Conservation (phyloP, 352 stramenopile genomes). For the Phytophthora litchii region DNA sequence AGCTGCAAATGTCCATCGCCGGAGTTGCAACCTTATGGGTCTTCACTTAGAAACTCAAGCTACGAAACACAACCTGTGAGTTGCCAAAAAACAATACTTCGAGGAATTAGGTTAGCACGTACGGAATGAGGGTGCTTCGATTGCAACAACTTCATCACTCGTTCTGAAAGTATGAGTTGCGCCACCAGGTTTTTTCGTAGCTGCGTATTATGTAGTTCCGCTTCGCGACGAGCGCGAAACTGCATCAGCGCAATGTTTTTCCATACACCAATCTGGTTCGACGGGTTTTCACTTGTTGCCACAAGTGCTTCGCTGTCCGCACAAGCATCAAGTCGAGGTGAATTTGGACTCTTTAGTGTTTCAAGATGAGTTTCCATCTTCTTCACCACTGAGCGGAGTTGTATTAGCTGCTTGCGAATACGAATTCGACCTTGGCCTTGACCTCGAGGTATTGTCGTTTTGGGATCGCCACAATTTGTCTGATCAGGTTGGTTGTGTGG, state of each 20-base stretch:
- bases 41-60: background rate
- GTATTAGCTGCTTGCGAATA: slow-evolving; percentile 12
- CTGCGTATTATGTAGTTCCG: slow-evolving; percentile 7
- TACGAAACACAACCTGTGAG: background rate
- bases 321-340: slow-evolving; percentile 1
- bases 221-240: slow-evolving; percentile 5
- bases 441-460: background rate
- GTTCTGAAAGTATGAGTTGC: slow-evolving; percentile 3
- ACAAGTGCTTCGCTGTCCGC: background rate
- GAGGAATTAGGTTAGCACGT: background rate
- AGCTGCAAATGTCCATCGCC: background rate
- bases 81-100: background rate
- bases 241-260: slow-evolving; percentile 2
- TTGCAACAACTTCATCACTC: slow-evolving; percentile 5
- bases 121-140: background rate
- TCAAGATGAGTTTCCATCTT: slow-evolving; percentile 12
- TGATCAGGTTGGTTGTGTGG: background rate
- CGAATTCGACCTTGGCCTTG: slow-evolving; percentile 4
- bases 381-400: slow-evolving; percentile 12
- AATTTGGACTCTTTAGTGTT: slow-evolving; percentile 7
- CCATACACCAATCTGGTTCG: background rate
- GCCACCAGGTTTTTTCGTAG: slow-evolving; percentile 10
- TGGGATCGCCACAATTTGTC: background rate
- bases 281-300: background rate
- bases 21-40: background rate